Evolutionary conservation across 352 stramenopile species (phyloP), one percentile per base, ranked within the genome.

Genomic region (Globisporangium rhizosaccharum): DNA sequence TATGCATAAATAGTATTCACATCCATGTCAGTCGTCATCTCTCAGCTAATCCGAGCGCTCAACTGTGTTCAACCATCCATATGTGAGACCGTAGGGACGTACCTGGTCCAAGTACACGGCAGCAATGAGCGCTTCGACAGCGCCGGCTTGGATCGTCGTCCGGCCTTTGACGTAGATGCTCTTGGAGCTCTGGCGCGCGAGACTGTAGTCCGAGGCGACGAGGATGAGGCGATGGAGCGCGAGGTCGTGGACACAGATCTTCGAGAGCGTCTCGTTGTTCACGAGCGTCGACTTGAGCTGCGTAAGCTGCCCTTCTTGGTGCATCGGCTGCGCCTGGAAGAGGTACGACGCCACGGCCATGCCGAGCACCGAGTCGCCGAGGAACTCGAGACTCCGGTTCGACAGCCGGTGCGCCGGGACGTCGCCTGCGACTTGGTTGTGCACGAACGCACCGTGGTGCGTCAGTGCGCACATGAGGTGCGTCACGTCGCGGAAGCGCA

Each of bases 331-430:
- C 52, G 70, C 72, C 63, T 94, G 85, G 57, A 90, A 94, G n/a
- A 92, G 62, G 53, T 83, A 84, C 23, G 66, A 76, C 5, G 85
- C 69, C 5, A 81, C 76, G 4, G 75, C 74, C 53, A 85, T 75
- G 28, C 81, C 75, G 5, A 94, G 68, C 11, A 94, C 33, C 53
- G 85, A 89, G 66, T 94, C 85, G 30, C 85, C 85, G 1, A 94
- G 68, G 56, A 90, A 92, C 63, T 94, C 85, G 20, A 94, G 66
- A 65, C 79, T 90, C 33, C 85, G 81, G 59, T 94, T 94, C 48
- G 85, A 88, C 12, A 90, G 61, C 17, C 85, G 82, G 37, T 88
- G 72, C 4, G 76, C 68, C 1, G 73, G 71, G 7, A 90, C 66
- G 12, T 68, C 59, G 1, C 62, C 33, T 0, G 70, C 67, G 30